Percentiles rank a stretch among this genome's conserved stretches.
phyloP scores from a whole-genome alignment of 1,284 basidiomycete species.

The Fomitopsis schrenkii region DNA sequence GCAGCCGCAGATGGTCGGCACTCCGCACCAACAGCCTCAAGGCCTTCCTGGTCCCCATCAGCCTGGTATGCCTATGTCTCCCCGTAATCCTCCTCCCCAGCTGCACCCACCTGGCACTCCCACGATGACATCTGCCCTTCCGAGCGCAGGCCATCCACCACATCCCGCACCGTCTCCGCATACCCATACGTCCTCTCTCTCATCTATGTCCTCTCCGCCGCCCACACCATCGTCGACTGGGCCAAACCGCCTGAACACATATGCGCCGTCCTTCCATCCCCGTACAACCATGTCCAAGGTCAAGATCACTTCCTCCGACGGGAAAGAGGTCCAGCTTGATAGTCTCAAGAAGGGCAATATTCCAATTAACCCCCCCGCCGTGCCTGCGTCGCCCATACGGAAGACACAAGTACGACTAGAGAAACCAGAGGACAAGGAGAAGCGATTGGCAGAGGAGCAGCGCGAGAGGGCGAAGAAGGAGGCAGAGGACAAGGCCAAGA shows the following conservation, averaged over 20 bases:
- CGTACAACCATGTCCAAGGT: slow-evolving; percentile 22
- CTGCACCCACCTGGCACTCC: slow-evolving; percentile 63
- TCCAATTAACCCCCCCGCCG: slow-evolving; percentile 35
- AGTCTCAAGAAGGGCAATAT: slow-evolving; percentile 24
- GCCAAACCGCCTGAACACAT: slow-evolving; percentile 48
- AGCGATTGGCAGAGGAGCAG: slow-evolving; percentile 48
- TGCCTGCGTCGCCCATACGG: slow-evolving; percentile 39
- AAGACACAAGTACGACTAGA: slow-evolving; percentile 35
- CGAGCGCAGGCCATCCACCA: slow-evolving; percentile 42
- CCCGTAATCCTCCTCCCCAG: slow-evolving; percentile 52
- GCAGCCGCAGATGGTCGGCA: slow-evolving; percentile 36
- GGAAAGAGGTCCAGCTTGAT: slow-evolving; percentile 56
- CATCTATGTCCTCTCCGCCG: slow-evolving; percentile 58
- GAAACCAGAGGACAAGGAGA: slow-evolving; percentile 44
- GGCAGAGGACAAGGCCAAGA: slow-evolving; percentile 27
- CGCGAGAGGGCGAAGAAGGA: slow-evolving; percentile 36
- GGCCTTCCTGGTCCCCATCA: slow-evolving; percentile 39
- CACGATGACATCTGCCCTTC: slow-evolving; percentile 52
- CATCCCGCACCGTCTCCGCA: slow-evolving; percentile 48
- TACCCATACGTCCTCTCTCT: slow-evolving; percentile 44
- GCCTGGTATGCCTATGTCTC: slow-evolving; percentile 53
- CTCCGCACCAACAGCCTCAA: slow-evolving; percentile 28
- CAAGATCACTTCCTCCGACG: slow-evolving; percentile 52
- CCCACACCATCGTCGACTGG: slow-evolving; percentile 52
- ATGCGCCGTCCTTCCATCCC: slow-evolving; percentile 65